Percentiles rank a stretch among this genome's conserved stretches.
Conservation (phyloP, 169 alveolate species). For the Condylostoma magnum region DNA sequence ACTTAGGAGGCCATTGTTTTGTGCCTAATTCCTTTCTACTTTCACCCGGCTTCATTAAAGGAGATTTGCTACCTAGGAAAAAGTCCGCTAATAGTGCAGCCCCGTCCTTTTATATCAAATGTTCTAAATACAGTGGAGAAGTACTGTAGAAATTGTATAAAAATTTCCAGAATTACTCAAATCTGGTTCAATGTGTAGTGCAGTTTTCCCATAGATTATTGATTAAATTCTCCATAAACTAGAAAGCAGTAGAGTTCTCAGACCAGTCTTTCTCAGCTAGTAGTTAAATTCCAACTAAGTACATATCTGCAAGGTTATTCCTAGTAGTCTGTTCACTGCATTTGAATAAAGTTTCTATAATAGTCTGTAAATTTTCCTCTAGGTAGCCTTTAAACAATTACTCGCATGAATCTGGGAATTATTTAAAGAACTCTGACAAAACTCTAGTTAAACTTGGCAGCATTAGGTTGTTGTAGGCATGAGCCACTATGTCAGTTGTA, state of each 20-base stretch:
- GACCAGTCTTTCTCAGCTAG: neutral
- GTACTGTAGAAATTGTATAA: neutral
- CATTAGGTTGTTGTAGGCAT: slow-evolving; percentile 5
- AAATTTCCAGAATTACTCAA: slow-evolving; percentile 27
- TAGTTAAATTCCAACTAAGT: neutral
- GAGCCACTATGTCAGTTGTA: neutral
- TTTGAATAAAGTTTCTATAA: neutral
- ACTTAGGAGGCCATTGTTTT: slow-evolving; percentile 21
- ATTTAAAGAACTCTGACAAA: neutral
- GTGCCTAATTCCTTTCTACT: slow-evolving; percentile 30
- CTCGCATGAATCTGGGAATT: slow-evolving; percentile 12
- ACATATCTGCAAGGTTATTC: slow-evolving; percentile 3
- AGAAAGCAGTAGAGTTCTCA: slow-evolving; percentile 5
- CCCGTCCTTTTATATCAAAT: slow-evolving; percentile 22
- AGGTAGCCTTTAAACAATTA: neutral
- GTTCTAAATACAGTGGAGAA: neutral
- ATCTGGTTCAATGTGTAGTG: slow-evolving; percentile 25
- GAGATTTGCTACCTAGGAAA: slow-evolving; percentile 29
- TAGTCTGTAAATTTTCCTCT: slow-evolving; percentile 15
- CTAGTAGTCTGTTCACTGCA: slow-evolving; percentile 28
- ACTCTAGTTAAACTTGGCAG: slow-evolving; percentile 6
- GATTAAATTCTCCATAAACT: neutral
- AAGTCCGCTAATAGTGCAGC: slow-evolving; percentile 31
- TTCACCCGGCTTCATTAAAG: slow-evolving; percentile 31
- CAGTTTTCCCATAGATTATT: neutral